These are phyloP conservation scores for Irpex lacteus DNA, from an alignment of 1,284 basidiomycete species.

Conservation along the genomic window DNA sequence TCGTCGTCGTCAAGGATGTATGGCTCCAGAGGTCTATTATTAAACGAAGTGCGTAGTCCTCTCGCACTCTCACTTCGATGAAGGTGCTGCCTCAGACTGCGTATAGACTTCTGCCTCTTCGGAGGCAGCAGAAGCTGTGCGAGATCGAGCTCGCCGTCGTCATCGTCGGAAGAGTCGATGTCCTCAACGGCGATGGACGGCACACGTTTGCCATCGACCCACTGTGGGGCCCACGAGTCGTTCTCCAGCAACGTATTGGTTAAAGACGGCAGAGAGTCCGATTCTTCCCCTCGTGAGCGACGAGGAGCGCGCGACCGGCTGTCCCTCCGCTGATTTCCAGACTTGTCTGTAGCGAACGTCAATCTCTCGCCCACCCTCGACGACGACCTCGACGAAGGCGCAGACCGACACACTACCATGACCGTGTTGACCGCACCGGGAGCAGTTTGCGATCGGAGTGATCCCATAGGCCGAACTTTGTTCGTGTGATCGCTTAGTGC, in stretches of 20 bases:
- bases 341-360: slow-evolving; percentile 13
- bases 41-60: slow-evolving; percentile 6
- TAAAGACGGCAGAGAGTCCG: slow-evolving; percentile 36
- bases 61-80: slow-evolving; percentile 27
- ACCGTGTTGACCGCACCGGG: slow-evolving; percentile 47
- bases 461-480: slow-evolving; percentile 20
- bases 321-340: not conserved
- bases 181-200: slow-evolving; percentile 23
- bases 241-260: slow-evolving; percentile 39
- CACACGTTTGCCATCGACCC: slow-evolving; percentile 24
- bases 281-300: slow-evolving; percentile 1
- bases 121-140: slow-evolving; percentile 67
- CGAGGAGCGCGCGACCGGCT: not conserved
- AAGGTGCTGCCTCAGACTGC: slow-evolving; percentile 59
- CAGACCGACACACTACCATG: slow-evolving; percentile 60
- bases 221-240: slow-evolving; percentile 33
- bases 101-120: slow-evolving; percentile 68
- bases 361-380: slow-evolving; percentile 29
- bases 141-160: slow-evolving; percentile 63
- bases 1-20: slow-evolving; percentile 21
- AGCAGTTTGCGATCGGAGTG: slow-evolving; percentile 24
- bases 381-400: slow-evolving; percentile 44
- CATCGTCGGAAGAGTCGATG: slow-evolving; percentile 38
- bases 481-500: slow-evolving; percentile 17
- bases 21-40: slow-evolving; percentile 7